Base-by-base conservation (phyloP, 441 rosid species). In the Metrosideros polymorpha region DNA sequence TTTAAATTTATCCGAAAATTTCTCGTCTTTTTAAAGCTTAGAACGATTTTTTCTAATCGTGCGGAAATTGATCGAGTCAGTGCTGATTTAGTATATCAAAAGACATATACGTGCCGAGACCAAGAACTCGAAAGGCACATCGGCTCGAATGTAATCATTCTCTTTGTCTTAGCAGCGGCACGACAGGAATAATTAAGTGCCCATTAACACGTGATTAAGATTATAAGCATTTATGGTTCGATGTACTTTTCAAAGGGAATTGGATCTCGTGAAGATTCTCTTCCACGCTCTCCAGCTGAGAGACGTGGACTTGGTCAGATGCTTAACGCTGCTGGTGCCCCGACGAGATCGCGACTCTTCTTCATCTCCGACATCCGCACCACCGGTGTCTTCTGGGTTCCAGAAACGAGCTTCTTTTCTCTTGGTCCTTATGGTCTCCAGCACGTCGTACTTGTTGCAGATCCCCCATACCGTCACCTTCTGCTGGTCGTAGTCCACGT, bases 401-500 rank as follows among this genome's bases (percentile, higher is more conserved):
- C 98, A 95, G 88, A 95, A 95, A 12, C 96, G 92, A 87, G 97
- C 91, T 79, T 90, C 96, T 91, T 92, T 96, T 84, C 98, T 92
- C 93, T 96, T 96, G 91, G 85, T 89, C 89, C 89, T 93, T 84
- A 94, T 90, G 42, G 91, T 93, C 27, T 85, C 85, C 57, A 96
- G 87, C 79, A 95, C 98, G 49, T 92, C 93, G 82, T 92, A 57
- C 79, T 95, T 96, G 93, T 95, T 94, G 92, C 98, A 96, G 49
- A 96, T 95, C 35, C 97, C 98, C 99, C 99, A 96, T 14, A 94
- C 98, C 4, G 93, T 94, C 89, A 93, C 98, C 90, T 95, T 96
- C 63, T 95, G 99, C 52, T 96, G 91, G 84, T 88, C 47, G 63
- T 90, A 92, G 61, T 96, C 96, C 59, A 95, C 94, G 55, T 91